Base-by-base conservation (phyloP, 192 early-diverging fungal species). In the Coemansia sp. region DNA sequence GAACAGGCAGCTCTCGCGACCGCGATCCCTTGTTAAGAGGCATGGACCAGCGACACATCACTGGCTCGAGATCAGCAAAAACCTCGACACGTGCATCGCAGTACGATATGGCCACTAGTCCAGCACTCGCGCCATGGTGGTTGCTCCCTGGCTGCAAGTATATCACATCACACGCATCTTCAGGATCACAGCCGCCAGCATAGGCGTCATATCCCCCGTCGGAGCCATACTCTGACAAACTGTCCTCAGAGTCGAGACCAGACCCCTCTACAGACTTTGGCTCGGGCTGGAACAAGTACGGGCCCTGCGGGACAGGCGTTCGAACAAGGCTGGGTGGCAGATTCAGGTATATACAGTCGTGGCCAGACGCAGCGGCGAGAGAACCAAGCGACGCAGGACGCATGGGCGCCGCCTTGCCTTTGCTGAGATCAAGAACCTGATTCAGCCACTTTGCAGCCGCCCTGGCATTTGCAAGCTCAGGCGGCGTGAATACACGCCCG, bases 31-130 rank as follows among this genome's bases (percentile, higher is more conserved):
- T 62, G 12, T n/a, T 56, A 15, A 48, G 16, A 8, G 60, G 42
- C 45, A 61, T 68, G 19, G 68, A 26, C 84, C 84, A 85, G 21
- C 62, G 55, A 19, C 71, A 73, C n/a, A 80, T 78, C n/a, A 82
- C 68, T 1, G 84, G 84, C 69, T 87, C 84, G 46, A 86, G 73
- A 41, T 87, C 86, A 7, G 89, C 83, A 77, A 82, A 90, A 22
- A 90, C 77, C 37, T 90, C 88, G 32, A 92, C 69, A 32, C 75
- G 80, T 1, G 88, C 87, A 67, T 90, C 85, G 18, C 82, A 83
- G 67, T 82, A 84, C 7, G 87, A 88, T 15, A 93, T 62, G 8
- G 76, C 81, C 12, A 93, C 39, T 11, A 91, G 71, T 5, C 84
- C 82, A 3, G 86, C 62, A 19, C 74, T 69, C 18, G 55, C 56